phyloP scores from a whole-genome alignment of 2,329 filamentous ascomycete genomes.

The Zasmidium citrigriseum region DNA sequence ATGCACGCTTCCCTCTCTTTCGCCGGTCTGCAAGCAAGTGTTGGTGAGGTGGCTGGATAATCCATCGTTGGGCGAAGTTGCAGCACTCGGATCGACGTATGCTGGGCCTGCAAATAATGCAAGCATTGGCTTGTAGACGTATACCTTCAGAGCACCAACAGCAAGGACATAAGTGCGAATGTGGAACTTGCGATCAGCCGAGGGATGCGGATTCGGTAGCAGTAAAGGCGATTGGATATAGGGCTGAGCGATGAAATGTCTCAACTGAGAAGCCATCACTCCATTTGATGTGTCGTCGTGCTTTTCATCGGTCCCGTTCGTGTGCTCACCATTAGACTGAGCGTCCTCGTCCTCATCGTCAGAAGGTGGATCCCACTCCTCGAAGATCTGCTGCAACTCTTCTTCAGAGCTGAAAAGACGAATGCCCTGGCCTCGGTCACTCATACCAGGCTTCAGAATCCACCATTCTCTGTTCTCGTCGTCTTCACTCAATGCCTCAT shows the following conservation, averaged over 20 bases:
- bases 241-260: constrained; percentile 93
- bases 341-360: constrained; percentile 63
- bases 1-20: constrained; percentile 66
- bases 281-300: constrained; percentile 43
- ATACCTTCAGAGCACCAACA: constrained; percentile 73
- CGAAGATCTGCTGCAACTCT: constrained; percentile 83
- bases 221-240: constrained; percentile 90
- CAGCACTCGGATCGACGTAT: constrained; percentile 66
- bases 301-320: constrained; percentile 2
- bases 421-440: constrained; percentile 91
- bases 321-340: constrained; percentile 23
- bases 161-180: constrained; percentile 89
- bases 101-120: constrained; percentile 81
- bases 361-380: constrained; percentile 80
- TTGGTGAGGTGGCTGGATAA: constrained; percentile 87
- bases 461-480: constrained; percentile 70
- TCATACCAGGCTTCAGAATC: constrained; percentile 98
- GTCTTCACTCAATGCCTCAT: constrained; percentile 50
- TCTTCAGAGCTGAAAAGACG: constrained; percentile 82
- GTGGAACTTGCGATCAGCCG: constrained; percentile 80
- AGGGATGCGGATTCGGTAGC: constrained; percentile 50
- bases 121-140: constrained; percentile 88
- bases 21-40: constrained; percentile 75
- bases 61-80: constrained; percentile 45
- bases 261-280: constrained; percentile 84